These are phyloP conservation scores for Phytophthora citricola DNA, from an alignment of 352 stramenopile genomes.

Conservation along the genomic window DNA sequence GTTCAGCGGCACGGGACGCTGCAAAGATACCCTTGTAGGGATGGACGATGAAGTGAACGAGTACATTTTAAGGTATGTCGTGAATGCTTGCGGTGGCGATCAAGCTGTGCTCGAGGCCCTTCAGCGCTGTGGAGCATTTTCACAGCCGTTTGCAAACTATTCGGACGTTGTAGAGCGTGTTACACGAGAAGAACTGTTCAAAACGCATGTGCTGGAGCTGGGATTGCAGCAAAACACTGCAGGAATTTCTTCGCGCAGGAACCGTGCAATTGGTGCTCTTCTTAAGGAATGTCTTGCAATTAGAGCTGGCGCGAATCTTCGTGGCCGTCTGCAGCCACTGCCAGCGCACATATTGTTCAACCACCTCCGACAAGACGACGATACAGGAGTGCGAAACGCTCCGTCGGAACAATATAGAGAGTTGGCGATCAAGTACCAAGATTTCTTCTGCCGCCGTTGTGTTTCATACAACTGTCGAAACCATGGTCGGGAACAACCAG, in stretches of 20 bases:
- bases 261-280: constrained; percentile 17
- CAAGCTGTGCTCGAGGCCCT: constrained; percentile 57
- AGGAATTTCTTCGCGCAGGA: constrained; percentile 7
- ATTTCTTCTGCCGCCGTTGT: constrained; percentile 82
- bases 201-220: constrained; percentile 22
- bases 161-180: constrained; percentile 48
- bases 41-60: constrained; percentile 75
- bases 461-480: constrained; percentile 78
- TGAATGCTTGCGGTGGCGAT: constrained; percentile 40
- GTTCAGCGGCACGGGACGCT: constrained; percentile 44
- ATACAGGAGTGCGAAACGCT: constrained; percentile 24
- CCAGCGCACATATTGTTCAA: constrained; percentile 42
- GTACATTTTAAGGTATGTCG: constrained; percentile 68
- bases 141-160: constrained; percentile 73
- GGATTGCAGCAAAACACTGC: constrained; percentile 16
- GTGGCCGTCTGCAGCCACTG: constrained; percentile 39
- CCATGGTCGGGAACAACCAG: constrained; percentile 65
- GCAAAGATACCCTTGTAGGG: constrained; percentile 51
- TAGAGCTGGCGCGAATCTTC: constrained; percentile 24
- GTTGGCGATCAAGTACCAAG: constrained; percentile 49
- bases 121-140: constrained; percentile 47
- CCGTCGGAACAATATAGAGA: constrained; percentile 31
- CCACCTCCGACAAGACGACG: constrained; percentile 18
- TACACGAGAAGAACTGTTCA: constrained; percentile 31
- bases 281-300: constrained; percentile 16